Evolutionary conservation across 139 green algal genomes (phyloP).

Genomic region (Ettlia oleoabundans): DNA sequence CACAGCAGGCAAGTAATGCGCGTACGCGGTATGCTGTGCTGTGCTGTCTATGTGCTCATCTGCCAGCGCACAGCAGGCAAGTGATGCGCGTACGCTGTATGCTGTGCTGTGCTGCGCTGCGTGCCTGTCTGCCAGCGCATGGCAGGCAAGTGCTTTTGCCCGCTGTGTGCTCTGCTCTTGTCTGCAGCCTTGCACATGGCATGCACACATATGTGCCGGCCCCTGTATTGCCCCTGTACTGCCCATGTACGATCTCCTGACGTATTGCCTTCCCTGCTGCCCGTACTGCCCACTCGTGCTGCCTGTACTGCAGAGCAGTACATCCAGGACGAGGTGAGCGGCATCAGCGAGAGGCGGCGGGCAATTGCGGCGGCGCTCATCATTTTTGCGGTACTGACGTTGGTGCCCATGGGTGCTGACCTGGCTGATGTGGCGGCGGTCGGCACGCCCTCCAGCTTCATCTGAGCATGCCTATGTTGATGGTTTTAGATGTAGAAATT

Average conservation of each 20-base stretch:
- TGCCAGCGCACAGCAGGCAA: constrained; percentile 67
- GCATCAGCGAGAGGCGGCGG: constrained; percentile 44
- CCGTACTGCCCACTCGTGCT: too few relatives aligned
- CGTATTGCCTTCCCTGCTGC: not conserved
- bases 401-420: constrained; percentile 77
- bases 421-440: constrained; percentile 44
- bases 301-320: constrained; percentile 60
- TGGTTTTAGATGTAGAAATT: not conserved
- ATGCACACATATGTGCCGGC: not conserved
- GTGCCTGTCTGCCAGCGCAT: too few relatives aligned
- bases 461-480: not conserved
- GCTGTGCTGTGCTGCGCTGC: not conserved
- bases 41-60: constrained; percentile 89
- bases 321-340: constrained; percentile 75
- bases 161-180: too few relatives aligned
- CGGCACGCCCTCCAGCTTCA: constrained; percentile 29
- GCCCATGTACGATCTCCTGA: not conserved
- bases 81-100: not conserved
- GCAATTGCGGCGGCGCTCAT: constrained; percentile 54
- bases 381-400: constrained; percentile 67
- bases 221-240: too few relatives aligned
- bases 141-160: too few relatives aligned
- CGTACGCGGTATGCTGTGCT: constrained; percentile 59
- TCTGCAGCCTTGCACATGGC: not conserved
- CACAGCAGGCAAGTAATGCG: too few relatives aligned